Evolutionary conservation across 192 early-diverging fungal genomes (phyloP), one percentile per base, ranked within the genome.

Genomic region (Coemansia sp.): DNA sequence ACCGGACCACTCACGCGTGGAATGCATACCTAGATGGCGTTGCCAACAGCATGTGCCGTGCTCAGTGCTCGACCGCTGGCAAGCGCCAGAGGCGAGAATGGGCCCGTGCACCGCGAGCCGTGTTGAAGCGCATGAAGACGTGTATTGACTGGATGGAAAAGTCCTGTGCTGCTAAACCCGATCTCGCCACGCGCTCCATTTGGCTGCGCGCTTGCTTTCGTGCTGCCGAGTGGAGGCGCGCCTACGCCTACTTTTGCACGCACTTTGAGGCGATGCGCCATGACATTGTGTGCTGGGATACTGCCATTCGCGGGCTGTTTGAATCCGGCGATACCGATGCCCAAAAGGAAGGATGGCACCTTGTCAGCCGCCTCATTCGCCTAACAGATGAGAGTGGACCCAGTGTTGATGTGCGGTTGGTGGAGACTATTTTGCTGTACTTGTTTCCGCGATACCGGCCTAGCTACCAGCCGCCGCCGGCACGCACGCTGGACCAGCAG

Each of bases 181-280:
- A 81, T 33, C 25, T 42, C 13, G 69, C 50, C 14, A 81, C 78
- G 3, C 41, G 63, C 16, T 45, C 69, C 0, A 81, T 81, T 9
- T 75, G 78, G 78, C 53, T 81, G 55, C 78, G 78, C 3, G 78
- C 78, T 1, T 72, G 69, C n/a, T 75, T 81, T 59, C 73, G 66
- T 5, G 21, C 38, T 11, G 69, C 64, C 31, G 45, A 61, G 33
- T 81, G 78, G 78, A 12, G 3, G 0, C 14, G 38, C 2, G 78
- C 62, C 12, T 61, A 28, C 7, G 20, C 26, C 2, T 75, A 48
- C 31, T 81, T 81, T 60, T 53, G 56, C 18, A 31, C 11, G 4
- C 37, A 75, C 33, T 39, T 23, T 13, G 59, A 20, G 25, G 37
- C 0, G 1, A 68, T 72, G 65, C 26, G 41, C n/a, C 14, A 6